Evolutionary conservation across 2,329 filamentous ascomycete species (phyloP).

Genomic region (Hirsutella minnesotensis): DNA sequence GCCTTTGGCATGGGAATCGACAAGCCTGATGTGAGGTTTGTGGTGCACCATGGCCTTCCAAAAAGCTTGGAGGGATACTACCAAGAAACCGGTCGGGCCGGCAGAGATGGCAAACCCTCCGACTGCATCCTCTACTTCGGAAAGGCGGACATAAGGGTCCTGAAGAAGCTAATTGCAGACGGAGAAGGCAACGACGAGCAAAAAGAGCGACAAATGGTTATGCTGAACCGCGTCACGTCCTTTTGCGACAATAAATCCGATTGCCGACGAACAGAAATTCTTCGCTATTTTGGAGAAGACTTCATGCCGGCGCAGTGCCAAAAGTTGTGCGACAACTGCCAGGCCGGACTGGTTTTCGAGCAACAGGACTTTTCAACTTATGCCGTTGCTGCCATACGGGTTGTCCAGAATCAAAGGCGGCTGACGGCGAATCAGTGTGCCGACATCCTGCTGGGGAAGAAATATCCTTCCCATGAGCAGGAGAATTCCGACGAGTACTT

Average conservation of each 20-base stretch:
- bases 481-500: constrained; percentile 44
- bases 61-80: constrained; percentile 98
- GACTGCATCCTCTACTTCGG: constrained; percentile 85
- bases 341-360: constrained; percentile 57
- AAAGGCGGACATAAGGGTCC: constrained; percentile 60
- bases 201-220: constrained; percentile 70
- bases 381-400: constrained; percentile 56
- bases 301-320: constrained; percentile 65
- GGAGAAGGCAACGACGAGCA: constrained; percentile 66
- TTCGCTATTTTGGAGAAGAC: constrained; percentile 86
- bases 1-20: constrained; percentile 99
- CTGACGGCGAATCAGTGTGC: constrained; percentile 71
- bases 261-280: constrained; percentile 76
- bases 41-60: constrained; percentile 84
- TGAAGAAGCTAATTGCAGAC: constrained; percentile 75
- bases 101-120: constrained; percentile 77
- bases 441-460: constrained; percentile 70
- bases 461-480: constrained; percentile 44
- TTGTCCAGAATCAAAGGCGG: constrained; percentile 49
- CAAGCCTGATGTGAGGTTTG: constrained; percentile 91
- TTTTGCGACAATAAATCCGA: constrained; percentile 86
- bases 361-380: constrained; percentile 65
- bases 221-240: constrained; percentile 74
- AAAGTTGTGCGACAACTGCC: constrained; percentile 80
- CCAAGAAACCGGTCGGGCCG: constrained; percentile 91